Evolutionary conservation across 805 yeast genomes (phyloP).

Genomic region (Komagataella populi): DNA sequence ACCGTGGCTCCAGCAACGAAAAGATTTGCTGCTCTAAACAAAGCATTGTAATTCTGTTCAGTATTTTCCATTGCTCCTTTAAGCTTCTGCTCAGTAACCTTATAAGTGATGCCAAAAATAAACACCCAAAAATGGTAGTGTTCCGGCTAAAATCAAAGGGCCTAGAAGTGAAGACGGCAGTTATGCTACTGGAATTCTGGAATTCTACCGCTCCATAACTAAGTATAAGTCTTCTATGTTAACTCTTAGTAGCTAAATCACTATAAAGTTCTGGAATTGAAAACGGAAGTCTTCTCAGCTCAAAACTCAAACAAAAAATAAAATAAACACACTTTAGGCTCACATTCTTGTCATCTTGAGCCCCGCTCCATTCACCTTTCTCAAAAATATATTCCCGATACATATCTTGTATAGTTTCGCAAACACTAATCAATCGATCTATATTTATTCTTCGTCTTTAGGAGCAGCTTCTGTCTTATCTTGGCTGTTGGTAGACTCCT

Average conservation of each 20-base stretch:
- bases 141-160: not conserved
- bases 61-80: constrained; percentile 30
- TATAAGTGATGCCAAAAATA: not conserved
- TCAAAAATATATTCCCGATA: constrained; percentile 6
- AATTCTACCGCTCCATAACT: not conserved
- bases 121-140: not conserved
- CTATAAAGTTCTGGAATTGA: constrained; percentile 6
- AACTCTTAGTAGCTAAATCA: constrained; percentile 3
- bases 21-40: constrained; percentile 38
- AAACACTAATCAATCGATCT: constrained; percentile 2
- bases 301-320: constrained; percentile 8
- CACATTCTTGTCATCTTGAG: not conserved
- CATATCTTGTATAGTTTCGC: not conserved
- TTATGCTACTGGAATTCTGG: not conserved
- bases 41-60: constrained; percentile 26
- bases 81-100: not conserved
- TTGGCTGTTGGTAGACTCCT: constrained; percentile 25
- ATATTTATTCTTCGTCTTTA: constrained; percentile 17
- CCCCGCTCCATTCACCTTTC: not conserved
- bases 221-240: not conserved
- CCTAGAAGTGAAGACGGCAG: not conserved
- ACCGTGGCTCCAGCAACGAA: constrained; percentile 41
- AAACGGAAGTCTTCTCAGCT: constrained; percentile 9
- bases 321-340: not conserved
- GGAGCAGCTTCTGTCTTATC: constrained; percentile 17